phyloP scores from a whole-genome alignment of 805 yeast genomes.

The Lachancea lanzarotensis region DNA sequence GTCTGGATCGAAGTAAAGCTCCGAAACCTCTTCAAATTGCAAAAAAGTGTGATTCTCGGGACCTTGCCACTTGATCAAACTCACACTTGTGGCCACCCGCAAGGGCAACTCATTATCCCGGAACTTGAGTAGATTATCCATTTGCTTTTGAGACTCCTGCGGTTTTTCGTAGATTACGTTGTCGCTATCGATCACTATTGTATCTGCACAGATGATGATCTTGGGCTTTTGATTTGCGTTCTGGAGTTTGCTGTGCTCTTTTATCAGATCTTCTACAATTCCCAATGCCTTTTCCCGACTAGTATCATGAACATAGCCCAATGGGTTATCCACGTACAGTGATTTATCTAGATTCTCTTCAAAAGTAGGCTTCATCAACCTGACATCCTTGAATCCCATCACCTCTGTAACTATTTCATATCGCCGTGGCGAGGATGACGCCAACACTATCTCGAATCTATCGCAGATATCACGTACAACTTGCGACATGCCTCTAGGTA shows the following conservation, averaged over 20 bases:
- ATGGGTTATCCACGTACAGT: constrained; percentile 15
- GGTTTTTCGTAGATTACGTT: constrained; percentile 79
- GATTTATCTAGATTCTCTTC: constrained; percentile 67
- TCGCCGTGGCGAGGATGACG: constrained; percentile 82
- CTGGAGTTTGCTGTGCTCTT: constrained; percentile 2
- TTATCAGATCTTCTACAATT: constrained; percentile 44
- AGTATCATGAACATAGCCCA: constrained; percentile 60
- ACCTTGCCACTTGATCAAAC: constrained; percentile 33
- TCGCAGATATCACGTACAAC: constrained; percentile 4
- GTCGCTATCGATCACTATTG: constrained; percentile 53
- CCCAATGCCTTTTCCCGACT: constrained; percentile 59
- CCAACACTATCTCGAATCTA: constrained; percentile 47
- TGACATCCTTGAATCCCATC: constrained; percentile 43
- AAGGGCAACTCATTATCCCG: constrained; percentile 44
- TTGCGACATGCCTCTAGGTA: constrained; percentile 2
- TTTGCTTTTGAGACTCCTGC: constrained; percentile 42
- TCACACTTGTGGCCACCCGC: constrained; percentile 50
- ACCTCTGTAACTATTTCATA: constrained; percentile 55
- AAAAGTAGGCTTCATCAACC: constrained; percentile 57
- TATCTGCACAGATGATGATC: constrained; percentile 66
- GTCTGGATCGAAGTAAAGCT: constrained; percentile 35
- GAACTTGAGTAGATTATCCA: constrained; percentile 40
- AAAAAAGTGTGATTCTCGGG: constrained; percentile 11
- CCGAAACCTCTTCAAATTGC: constrained; percentile 38
- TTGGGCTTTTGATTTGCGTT: constrained; percentile 9